Evolutionary conservation across 768 basidiomycete species (phyloP).

Genomic region (Gelatoporia subvermispora): DNA sequence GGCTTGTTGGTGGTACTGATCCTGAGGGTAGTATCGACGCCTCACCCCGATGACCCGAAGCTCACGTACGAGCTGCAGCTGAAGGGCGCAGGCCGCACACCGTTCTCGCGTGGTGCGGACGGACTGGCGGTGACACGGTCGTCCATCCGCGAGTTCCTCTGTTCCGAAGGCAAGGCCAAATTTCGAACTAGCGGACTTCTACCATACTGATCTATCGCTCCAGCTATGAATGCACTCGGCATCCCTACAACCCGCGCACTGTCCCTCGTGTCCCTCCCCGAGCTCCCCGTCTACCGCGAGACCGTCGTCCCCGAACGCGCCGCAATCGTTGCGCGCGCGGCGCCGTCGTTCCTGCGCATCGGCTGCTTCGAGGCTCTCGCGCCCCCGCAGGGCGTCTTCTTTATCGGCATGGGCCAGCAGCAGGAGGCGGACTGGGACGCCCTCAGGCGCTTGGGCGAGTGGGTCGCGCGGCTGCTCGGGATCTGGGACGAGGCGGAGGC

Average conservation of each 20-base stretch:
- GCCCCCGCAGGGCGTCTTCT: slow-evolving; percentile 56
- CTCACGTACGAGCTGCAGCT: slow-evolving; percentile 81
- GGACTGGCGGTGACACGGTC: slow-evolving; percentile 94
- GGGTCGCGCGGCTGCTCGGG: slow-evolving; percentile 52
- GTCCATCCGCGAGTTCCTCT: slow-evolving; percentile 89
- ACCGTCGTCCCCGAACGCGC: slow-evolving; percentile 50
- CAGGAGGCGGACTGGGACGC: slow-evolving; percentile 72
- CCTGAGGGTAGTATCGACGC: slow-evolving; percentile 59
- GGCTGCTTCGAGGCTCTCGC: slow-evolving; percentile 88
- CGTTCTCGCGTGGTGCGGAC: slow-evolving; percentile 89
- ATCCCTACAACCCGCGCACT: slow-evolving; percentile 90
- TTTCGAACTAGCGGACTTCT: neutral
- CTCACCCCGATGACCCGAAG: slow-evolving; percentile 54
- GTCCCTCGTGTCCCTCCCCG: slow-evolving; percentile 69
- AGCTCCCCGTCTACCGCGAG: slow-evolving; percentile 74
- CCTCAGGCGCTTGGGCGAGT: slow-evolving; percentile 69
- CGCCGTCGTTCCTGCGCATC: slow-evolving; percentile 88
- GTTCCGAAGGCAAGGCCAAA: slow-evolving; percentile 69
- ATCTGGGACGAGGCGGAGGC: slow-evolving; percentile 29
- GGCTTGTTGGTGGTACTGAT: neutral
- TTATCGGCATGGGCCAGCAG: slow-evolving; percentile 78
- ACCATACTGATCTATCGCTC: slow-evolving; percentile 21
- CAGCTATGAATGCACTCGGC: slow-evolving; percentile 71
- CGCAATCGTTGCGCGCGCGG: slow-evolving; percentile 73
- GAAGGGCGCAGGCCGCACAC: slow-evolving; percentile 92